Conservation (phyloP, 176 grass and related monocot species). For the Tillandsia fasciculata region DNA sequence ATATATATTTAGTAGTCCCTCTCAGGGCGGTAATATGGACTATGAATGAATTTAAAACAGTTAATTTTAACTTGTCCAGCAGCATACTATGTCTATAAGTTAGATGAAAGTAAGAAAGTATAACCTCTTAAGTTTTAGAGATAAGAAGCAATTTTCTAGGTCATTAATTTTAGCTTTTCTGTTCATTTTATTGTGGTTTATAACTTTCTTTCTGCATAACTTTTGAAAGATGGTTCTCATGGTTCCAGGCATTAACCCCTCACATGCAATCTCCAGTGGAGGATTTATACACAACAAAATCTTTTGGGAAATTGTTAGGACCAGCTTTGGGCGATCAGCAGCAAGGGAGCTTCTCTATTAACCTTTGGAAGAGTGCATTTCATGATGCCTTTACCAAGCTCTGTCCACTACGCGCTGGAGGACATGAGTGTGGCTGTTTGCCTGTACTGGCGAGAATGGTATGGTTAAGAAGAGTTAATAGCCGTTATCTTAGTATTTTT, state of each 20-base stretch:
- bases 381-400: constrained; percentile 58
- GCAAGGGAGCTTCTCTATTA: constrained; percentile 70
- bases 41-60: too few species aligned
- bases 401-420: constrained; percentile 64
- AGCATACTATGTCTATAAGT: neutral
- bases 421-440: constrained; percentile 85
- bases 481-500: neutral
- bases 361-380: constrained; percentile 89
- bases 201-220: neutral
- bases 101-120: neutral
- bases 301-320: constrained; percentile 34
- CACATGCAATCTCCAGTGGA: constrained; percentile 65
- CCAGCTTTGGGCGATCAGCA: constrained; percentile 62
- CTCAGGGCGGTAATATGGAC: too few species aligned
- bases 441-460: constrained; percentile 74
- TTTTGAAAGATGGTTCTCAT: constrained; percentile 22
- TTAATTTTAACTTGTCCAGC: too few species aligned
- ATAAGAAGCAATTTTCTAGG: neutral
- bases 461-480: constrained; percentile 2
- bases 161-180: too few species aligned
- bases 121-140: neutral
- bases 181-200: neutral
- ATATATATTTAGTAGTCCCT: too few species aligned
- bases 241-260: constrained; percentile 67
- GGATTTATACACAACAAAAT: constrained; percentile 41